Evolutionary conservation across 371 early-diverging fungal species (phyloP).

Genomic region (Lichtheimia corymbifera): DNA sequence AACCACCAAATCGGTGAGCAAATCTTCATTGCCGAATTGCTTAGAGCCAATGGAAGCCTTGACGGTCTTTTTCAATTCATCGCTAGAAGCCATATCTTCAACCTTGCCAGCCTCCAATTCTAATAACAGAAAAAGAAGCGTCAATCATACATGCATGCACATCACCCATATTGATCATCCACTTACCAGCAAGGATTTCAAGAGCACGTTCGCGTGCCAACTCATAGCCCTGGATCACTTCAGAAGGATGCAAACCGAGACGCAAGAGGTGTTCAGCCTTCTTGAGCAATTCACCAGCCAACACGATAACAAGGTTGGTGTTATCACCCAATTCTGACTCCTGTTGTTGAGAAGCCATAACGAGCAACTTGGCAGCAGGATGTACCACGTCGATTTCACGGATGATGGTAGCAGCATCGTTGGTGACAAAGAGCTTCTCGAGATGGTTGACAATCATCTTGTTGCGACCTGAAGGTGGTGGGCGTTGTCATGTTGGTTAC

Average conservation of each 20-base stretch:
- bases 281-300: constrained; percentile 92
- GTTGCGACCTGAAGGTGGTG: constrained; percentile 81
- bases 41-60: constrained; percentile 85
- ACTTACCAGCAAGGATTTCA: constrained; percentile 76
- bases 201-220: constrained; percentile 85
- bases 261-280: constrained; percentile 91
- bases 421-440: constrained; percentile 98
- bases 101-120: constrained; percentile 73
- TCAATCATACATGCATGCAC: neutral
- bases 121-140: constrained; percentile 21
- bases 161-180: neutral
- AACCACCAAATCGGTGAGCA: constrained; percentile 79
- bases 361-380: constrained; percentile 97
- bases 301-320: constrained; percentile 94
- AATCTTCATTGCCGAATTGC: constrained; percentile 93
- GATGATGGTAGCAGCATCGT: constrained; percentile 99
- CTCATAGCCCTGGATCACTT: constrained; percentile 94
- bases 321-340: constrained; percentile 97
- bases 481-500: neutral
- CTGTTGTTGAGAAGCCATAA: constrained; percentile 97
- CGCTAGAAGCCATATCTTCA: constrained; percentile 49
- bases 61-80: constrained; percentile 74
- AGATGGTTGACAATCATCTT: constrained; percentile 99
- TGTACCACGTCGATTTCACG: constrained; percentile 97
- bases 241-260: constrained; percentile 94